Conservation (phyloP, 1,139 yeast genomes). For the Kurtzmaniella natalensis region DNA sequence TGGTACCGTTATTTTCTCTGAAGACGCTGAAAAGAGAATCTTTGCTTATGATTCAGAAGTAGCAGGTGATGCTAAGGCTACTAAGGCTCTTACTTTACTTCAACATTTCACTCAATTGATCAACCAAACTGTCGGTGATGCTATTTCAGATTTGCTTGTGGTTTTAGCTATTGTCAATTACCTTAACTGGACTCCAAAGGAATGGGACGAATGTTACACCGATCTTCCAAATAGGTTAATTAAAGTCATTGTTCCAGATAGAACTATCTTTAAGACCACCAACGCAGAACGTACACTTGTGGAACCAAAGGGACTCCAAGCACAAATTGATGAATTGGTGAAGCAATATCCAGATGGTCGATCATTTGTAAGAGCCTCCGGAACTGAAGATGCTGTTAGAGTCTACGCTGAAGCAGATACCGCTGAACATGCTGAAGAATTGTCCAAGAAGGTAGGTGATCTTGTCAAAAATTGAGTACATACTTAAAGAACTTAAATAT, state of each 20-base stretch:
- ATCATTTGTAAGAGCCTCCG: slow-evolving; percentile 94
- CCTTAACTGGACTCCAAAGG: slow-evolving; percentile 50
- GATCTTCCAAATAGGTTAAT: slow-evolving; percentile 85
- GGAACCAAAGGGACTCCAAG: slow-evolving; percentile 77
- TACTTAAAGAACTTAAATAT: no score
- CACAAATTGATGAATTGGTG: slow-evolving; percentile 63
- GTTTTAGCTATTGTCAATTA: slow-evolving; percentile 64
- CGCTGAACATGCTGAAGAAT: slow-evolving; percentile 27
- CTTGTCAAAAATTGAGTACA: slow-evolving; percentile 24
- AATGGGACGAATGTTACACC: slow-evolving; percentile 74
- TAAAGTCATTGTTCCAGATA: slow-evolving; percentile 79
- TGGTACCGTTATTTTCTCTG: slow-evolving; percentile 86
- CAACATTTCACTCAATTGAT: slow-evolving; percentile 62
- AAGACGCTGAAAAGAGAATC: slow-evolving; percentile 42
- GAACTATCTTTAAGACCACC: slow-evolving; percentile 75
- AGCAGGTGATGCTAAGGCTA: slow-evolving; percentile 27
- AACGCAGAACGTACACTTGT: slow-evolving; percentile 84
- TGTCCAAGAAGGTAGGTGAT: slow-evolving; percentile 30
- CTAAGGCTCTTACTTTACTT: slow-evolving; percentile 46
- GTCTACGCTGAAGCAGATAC: slow-evolving; percentile 86
- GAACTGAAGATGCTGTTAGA: slow-evolving; percentile 96
- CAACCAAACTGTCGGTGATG: slow-evolving; percentile 97
- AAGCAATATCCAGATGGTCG: slow-evolving; percentile 59
- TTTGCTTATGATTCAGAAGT: slow-evolving; percentile 19
- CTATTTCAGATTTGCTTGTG: slow-evolving; percentile 81